A percentile compares a stretch with the other conserved stretches of the same genome.
Evolutionary conservation across 495 filamentous ascomycete species (phyloP).

Genomic region (Penicillium malachiteum): DNA sequence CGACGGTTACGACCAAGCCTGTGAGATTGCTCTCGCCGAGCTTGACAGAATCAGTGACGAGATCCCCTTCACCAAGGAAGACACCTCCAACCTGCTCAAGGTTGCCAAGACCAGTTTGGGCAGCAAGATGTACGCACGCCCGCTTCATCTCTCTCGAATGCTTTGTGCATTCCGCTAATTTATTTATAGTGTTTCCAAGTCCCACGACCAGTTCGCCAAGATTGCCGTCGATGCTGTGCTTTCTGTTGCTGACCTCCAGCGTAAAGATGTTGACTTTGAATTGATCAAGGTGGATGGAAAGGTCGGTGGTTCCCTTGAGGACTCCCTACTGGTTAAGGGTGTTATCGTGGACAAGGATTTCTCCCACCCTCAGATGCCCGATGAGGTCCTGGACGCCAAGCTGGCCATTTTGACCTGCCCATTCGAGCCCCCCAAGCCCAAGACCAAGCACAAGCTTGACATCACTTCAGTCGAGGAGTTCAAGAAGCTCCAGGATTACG

Average conservation of each 20-base stretch:
- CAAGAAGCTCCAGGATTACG: slow-evolving; percentile 93
- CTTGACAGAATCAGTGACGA: slow-evolving; percentile 90
- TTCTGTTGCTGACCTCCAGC: slow-evolving; percentile 91
- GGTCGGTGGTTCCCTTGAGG: slow-evolving; percentile 92
- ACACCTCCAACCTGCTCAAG: slow-evolving; percentile 81
- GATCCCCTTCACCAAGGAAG: slow-evolving; percentile 75
- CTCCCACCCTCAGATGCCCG: slow-evolving; percentile 98
- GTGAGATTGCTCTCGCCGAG: slow-evolving; percentile 90
- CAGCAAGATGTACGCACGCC: slow-evolving; percentile 74
- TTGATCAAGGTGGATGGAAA: slow-evolving; percentile 99
- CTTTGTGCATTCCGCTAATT: slow-evolving; percentile 22
- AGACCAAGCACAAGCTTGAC: slow-evolving; percentile 99
- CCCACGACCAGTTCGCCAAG: slow-evolving; percentile 94
- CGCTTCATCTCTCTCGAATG: background rate
- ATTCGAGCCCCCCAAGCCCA: slow-evolving; percentile 99
- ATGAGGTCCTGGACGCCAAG: slow-evolving; percentile 89
- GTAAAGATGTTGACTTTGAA: slow-evolving; percentile 98
- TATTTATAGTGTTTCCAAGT: slow-evolving; percentile 77
- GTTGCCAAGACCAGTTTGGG: slow-evolving; percentile 96
- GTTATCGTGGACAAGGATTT: slow-evolving; percentile 99
- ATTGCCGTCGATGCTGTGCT: slow-evolving; percentile 97
- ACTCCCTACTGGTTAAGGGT: slow-evolving; percentile 91
- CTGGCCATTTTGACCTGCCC: slow-evolving; percentile 96
- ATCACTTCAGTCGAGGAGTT: slow-evolving; percentile 98
- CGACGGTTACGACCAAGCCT: slow-evolving; percentile 95